Conservation (phyloP, 164 flowering plant species). For the Macadamia integrifolia region DNA sequence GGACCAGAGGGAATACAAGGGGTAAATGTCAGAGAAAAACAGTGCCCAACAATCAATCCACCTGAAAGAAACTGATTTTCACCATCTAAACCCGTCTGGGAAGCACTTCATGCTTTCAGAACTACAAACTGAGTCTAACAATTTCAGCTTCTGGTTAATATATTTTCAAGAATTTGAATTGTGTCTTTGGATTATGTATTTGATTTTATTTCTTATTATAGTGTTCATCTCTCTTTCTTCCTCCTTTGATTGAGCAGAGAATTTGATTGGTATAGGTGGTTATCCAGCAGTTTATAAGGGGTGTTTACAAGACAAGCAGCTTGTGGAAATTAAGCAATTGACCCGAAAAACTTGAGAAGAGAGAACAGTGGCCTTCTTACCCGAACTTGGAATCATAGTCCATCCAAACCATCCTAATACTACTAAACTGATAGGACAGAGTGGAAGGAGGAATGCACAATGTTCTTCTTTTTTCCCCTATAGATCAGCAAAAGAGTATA, state of each 20-base stretch:
- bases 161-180: background rate
- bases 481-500: no score
- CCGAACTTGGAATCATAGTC: conserved; percentile 91
- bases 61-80: conserved; percentile 24
- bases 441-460: conserved; percentile 94
- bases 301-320: conserved; percentile 47
- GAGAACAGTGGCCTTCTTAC: conserved; percentile 62
- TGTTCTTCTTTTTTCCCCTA: conserved; percentile 33
- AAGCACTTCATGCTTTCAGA: conserved; percentile 54
- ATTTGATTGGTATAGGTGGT: conserved; percentile 89
- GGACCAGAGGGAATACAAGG: conserved; percentile 26
- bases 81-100: conserved; percentile 53
- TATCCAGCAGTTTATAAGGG: conserved; percentile 94
- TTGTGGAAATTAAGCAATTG: conserved; percentile 70
- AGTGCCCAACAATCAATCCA: conserved; percentile 10
- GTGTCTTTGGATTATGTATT: background rate
- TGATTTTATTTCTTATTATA: no score
- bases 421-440: conserved; percentile 78
- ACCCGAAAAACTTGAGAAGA: conserved; percentile 67
- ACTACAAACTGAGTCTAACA: conserved; percentile 70
- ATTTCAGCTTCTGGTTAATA: conserved; percentile 56
- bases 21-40: conserved; percentile 36
- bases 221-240: no score
- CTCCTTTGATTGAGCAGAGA: conserved; percentile 30
- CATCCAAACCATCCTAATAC: conserved; percentile 86